Percentiles rank a stretch among this genome's conserved stretches.
phyloP scores from a whole-genome alignment of 1,284 basidiomycete genomes.

The Tilletia setariae region DNA sequence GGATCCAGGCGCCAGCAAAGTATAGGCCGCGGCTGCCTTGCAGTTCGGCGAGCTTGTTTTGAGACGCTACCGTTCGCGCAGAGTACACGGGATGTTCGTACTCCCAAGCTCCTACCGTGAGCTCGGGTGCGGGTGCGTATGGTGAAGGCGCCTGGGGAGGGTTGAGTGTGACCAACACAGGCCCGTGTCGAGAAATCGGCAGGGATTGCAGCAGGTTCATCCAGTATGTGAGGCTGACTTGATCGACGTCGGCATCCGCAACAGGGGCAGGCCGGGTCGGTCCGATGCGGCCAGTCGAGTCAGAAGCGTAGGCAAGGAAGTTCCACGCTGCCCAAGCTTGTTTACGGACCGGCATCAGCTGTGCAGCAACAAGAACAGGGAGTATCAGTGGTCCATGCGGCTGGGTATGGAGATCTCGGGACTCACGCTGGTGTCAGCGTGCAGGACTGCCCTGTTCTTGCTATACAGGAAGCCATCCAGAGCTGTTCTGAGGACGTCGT shows the following conservation, averaged over 20 bases:
- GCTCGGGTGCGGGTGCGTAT: conserved; percentile 16
- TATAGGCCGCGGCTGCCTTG: conserved; percentile 65
- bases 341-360: conserved; percentile 35
- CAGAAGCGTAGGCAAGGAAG: conserved; percentile 32
- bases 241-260: conserved; percentile 26
- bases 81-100: conserved; percentile 68
- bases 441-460: conserved; percentile 68
- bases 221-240: conserved; percentile 59
- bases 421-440: conserved; percentile 58
- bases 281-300: conserved; percentile 17
- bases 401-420: no score
- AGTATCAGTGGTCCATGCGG: conserved; percentile 55
- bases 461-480: conserved; percentile 60
- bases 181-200: conserved; percentile 63
- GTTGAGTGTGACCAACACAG: conserved; percentile 70
- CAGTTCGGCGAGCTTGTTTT: conserved; percentile 62
- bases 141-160: conserved; percentile 57
- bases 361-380: not conserved
- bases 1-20: conserved; percentile 75
- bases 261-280: conserved; percentile 13
- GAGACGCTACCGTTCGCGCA: conserved; percentile 59
- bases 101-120: conserved; percentile 60
- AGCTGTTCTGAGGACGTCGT: conserved; percentile 62
- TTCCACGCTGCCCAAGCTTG: conserved; percentile 44
- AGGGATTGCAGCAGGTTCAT: conserved; percentile 79